A percentile compares a stretch with the other conserved stretches of the same genome.
These are phyloP conservation scores for Salix udensis DNA, from an alignment of 345 rosid genomes.

Conservation along the genomic window DNA sequence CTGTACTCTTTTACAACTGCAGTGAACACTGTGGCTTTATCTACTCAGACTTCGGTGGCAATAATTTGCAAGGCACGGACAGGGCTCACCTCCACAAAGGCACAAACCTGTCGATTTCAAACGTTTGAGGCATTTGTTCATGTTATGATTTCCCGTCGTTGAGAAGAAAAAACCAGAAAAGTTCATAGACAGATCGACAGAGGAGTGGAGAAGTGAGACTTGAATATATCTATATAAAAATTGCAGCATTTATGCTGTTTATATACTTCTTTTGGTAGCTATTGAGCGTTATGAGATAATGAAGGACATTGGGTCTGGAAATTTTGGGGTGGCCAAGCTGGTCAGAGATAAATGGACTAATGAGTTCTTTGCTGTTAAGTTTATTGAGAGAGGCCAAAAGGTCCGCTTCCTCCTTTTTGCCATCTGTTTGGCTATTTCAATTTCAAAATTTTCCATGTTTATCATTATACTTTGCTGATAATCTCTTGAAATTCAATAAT, in stretches of 20 bases:
- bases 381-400: conserved; percentile 80
- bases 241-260: background rate
- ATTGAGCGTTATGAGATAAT: conserved; percentile 82
- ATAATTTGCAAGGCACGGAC: background rate
- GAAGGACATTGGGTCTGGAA: conserved; percentile 85
- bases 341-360: conserved; percentile 58
- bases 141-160: background rate
- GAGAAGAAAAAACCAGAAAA: background rate
- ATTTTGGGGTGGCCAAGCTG: conserved; percentile 86
- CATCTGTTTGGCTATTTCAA: background rate
- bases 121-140: background rate
- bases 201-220: background rate
- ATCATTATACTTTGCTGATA: background rate
- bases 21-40: background rate
- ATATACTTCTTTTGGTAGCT: background rate
- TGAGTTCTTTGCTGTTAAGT: conserved; percentile 70
- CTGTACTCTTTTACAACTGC: background rate
- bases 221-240: background rate
- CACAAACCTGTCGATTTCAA: background rate
- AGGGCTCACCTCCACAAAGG: background rate
- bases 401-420: conserved; percentile 27
- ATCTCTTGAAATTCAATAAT: background rate
- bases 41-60: background rate
- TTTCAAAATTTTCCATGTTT: background rate
- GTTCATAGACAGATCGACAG: background rate